A percentile compares a stretch with the other conserved stretches of the same genome.
These are phyloP conservation scores for Plasmodium gonderi DNA, from an alignment of 169 alveolate genomes.

Conservation along the genomic window DNA sequence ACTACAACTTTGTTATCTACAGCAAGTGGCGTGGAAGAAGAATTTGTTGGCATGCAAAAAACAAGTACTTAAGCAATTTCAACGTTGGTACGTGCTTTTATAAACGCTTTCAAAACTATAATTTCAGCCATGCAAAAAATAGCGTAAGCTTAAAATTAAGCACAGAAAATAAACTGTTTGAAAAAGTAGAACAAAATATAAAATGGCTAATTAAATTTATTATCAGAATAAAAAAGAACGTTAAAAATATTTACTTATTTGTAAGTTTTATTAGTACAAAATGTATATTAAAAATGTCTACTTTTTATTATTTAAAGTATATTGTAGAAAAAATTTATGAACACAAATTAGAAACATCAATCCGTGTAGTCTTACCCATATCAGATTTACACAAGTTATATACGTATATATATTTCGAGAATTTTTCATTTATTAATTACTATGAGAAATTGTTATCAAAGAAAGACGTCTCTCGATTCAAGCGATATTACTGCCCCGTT, in stretches of 20 bases:
- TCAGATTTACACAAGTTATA: constrained; percentile 54
- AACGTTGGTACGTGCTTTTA: background rate
- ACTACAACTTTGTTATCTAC: constrained; percentile 39
- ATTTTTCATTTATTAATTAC: constrained; percentile 49
- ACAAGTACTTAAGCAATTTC: constrained; percentile 8
- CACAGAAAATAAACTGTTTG: constrained; percentile 36
- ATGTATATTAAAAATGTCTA: constrained; percentile 65
- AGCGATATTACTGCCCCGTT: constrained; percentile 7
- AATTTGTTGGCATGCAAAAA: constrained; percentile 14
- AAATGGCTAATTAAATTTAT: constrained; percentile 29
- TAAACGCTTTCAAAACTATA: constrained; percentile 12
- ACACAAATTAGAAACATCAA: constrained; percentile 4
- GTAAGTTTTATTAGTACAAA: constrained; percentile 52
- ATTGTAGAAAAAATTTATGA: constrained; percentile 60
- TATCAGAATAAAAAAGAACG: constrained; percentile 22
- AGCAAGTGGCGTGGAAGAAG: constrained; percentile 17
- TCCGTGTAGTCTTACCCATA: constrained; percentile 71
- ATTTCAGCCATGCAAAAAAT: constrained; percentile 15
- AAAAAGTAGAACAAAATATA: constrained; percentile 18
- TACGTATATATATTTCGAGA: constrained; percentile 49
- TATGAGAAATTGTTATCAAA: constrained; percentile 35
- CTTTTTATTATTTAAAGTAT: constrained; percentile 49
- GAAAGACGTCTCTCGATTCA: background rate
- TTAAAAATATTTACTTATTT: constrained; percentile 40
- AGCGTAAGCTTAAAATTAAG: background rate